Percentiles rank a stretch among this genome's conserved stretches.
These are phyloP conservation scores for Rhypophila decipiens DNA, from an alignment of 495 filamentous ascomycete species.

Conservation along the genomic window DNA sequence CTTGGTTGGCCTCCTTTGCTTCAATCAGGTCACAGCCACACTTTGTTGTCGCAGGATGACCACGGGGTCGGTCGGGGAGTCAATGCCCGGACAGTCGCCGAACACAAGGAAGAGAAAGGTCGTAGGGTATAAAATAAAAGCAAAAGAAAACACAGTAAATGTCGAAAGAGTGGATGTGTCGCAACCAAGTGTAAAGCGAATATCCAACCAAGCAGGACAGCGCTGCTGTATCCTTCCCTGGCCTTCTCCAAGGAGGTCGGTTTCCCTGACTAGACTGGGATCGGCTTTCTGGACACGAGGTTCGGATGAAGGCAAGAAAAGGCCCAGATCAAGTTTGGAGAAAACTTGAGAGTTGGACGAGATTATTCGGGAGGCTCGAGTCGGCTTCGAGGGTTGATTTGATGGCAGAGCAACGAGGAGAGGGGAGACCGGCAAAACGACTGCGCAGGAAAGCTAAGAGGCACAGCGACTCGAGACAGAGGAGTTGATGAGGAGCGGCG, in stretches of 20 bases:
- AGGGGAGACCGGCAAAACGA: neutral
- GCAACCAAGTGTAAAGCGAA: slow-evolving; percentile 4
- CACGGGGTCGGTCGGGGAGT: slow-evolving; percentile 11
- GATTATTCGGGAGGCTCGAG: neutral
- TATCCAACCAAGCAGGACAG: slow-evolving; percentile 20
- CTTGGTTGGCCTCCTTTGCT: slow-evolving; percentile 9
- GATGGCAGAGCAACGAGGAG: neutral
- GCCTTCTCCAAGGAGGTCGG: too few relatives aligned
- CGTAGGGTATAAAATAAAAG: too few relatives aligned
- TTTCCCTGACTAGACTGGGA: neutral
- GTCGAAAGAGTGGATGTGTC: slow-evolving; percentile 1
- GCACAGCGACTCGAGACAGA: slow-evolving; percentile 9
- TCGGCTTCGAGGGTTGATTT: neutral
- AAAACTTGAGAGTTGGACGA: neutral
- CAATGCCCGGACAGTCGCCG: neutral
- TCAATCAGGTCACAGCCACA: slow-evolving; percentile 20
- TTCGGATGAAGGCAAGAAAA: neutral
- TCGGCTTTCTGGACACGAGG: slow-evolving; percentile 1
- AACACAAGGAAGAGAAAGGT: slow-evolving; percentile 3
- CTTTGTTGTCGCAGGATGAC: slow-evolving; percentile 11
- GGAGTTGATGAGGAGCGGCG: slow-evolving; percentile 1
- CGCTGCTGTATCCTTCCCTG: slow-evolving; percentile 29
- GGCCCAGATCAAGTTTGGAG: neutral
- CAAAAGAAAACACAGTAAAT: neutral
- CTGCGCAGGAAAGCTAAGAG: slow-evolving; percentile 11